A percentile compares a stretch with the other conserved stretches of the same genome.
phyloP scores from a whole-genome alignment of 78 protist genomes.

The slime mould (Dictyostelium discoideum) region DNA sequence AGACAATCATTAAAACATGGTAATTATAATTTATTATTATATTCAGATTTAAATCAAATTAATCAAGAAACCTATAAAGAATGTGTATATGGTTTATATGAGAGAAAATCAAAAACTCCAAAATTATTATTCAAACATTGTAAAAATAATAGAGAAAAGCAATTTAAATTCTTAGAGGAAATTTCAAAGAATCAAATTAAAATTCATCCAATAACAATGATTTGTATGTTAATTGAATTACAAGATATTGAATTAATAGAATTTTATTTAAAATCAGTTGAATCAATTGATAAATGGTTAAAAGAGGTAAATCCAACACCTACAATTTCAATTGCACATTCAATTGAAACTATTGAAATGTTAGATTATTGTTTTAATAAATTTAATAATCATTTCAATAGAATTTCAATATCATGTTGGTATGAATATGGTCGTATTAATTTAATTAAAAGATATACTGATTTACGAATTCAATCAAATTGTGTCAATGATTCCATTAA shows the following conservation, averaged over 20 bases:
- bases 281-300: not conserved
- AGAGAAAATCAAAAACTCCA: not conserved
- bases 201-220: not conserved
- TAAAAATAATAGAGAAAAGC: not conserved
- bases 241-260: not conserved
- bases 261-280: not conserved
- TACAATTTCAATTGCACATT: not conserved
- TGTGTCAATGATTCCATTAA: not conserved
- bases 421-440: not conserved
- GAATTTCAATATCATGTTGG: not conserved
- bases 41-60: not conserved
- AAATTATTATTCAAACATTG: not conserved
- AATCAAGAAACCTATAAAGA: not conserved
- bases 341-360: not conserved
- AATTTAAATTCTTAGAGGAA: not conserved
- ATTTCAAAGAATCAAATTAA: not conserved
- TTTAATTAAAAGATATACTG: not conserved
- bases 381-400: not conserved
- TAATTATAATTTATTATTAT: not conserved
- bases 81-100: not conserved
- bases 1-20: not conserved
- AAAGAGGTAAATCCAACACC: not conserved
- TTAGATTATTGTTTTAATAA: not conserved
- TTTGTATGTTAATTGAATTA: not conserved
- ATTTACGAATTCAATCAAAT: not conserved